phyloP scores from a whole-genome alignment of 2,329 filamentous ascomycete species.

The Volutella citrinella region DNA sequence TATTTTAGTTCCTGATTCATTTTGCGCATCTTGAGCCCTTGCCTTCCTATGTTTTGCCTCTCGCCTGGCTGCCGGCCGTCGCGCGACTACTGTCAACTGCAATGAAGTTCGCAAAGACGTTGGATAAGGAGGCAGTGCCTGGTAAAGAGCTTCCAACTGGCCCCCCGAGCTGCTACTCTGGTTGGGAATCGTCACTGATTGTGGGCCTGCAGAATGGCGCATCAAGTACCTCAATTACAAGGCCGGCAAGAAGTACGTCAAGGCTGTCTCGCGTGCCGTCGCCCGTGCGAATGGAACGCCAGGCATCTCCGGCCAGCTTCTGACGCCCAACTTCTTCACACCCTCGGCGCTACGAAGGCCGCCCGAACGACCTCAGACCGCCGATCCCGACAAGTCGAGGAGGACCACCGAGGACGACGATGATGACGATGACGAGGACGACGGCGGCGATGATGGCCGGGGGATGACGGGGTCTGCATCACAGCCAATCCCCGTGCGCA shows the following conservation, averaged over 20 bases:
- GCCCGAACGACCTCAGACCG: conserved; percentile 15
- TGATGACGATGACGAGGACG: conserved; percentile 3
- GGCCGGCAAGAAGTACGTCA: conserved; percentile 90
- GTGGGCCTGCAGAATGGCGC: conserved; percentile 67
- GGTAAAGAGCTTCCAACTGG: too few species aligned
- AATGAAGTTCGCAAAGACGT: background rate
- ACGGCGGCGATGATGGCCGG: conserved; percentile 8
- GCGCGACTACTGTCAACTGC: too few species aligned
- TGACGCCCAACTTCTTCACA: conserved; percentile 30
- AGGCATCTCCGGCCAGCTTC: conserved; percentile 30
- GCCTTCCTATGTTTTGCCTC: too few species aligned
- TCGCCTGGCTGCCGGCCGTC: too few species aligned
- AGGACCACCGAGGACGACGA: conserved; percentile 5
- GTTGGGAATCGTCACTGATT: too few species aligned
- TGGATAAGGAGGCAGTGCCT: background rate
- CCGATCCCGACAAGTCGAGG: too few species aligned
- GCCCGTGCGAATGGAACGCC: conserved; percentile 57
- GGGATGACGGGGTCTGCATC: conserved; percentile 9
- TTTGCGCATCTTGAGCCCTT: too few species aligned
- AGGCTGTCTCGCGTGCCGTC: conserved; percentile 73
- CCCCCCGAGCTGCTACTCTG: too few species aligned
- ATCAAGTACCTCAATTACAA: conserved; percentile 95
- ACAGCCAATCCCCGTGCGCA: conserved; percentile 18
- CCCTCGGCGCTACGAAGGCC: conserved; percentile 17
- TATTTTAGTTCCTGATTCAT: too few species aligned